phyloP scores from a whole-genome alignment of 164 flowering plant species.

The Cinnamomum chago region DNA sequence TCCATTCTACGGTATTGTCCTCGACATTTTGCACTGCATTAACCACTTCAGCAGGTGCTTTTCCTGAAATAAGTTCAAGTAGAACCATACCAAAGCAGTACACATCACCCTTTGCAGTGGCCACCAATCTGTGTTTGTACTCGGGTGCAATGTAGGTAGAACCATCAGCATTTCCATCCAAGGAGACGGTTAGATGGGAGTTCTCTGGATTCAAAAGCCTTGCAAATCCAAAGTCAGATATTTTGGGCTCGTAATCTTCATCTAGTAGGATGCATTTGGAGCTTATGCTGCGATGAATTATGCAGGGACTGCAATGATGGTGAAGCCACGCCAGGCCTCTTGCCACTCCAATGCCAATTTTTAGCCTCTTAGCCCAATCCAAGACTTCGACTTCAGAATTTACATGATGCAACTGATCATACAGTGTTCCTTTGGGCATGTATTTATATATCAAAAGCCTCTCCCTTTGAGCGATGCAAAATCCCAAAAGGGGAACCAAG shows the following conservation, averaged over 20 bases:
- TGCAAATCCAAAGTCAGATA: conserved; percentile 18
- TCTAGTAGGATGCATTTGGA: conserved; percentile 19
- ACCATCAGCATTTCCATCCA: conserved; percentile 5
- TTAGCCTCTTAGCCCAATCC: conserved; percentile 21
- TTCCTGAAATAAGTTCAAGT: conserved; percentile 45
- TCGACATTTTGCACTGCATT: conserved; percentile 47
- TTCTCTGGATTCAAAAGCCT: conserved; percentile 14
- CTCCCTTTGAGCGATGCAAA: conserved; percentile 12
- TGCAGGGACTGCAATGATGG: conserved; percentile 11
- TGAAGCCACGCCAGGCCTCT: conserved; percentile 25
- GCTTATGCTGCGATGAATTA: conserved; percentile 16
- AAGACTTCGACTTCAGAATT: conserved; percentile 7
- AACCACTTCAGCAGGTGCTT: conserved; percentile 44
- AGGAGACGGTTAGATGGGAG: conserved; percentile 7
- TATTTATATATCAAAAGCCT: conserved; percentile 16
- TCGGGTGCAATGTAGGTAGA: conserved; percentile 49
- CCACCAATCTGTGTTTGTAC: conserved; percentile 28
- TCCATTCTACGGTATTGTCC: conserved; percentile 67
- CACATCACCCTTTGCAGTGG: conserved; percentile 18
- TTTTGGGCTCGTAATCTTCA: conserved; percentile 19
- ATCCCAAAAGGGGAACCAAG: conserved; percentile 27
- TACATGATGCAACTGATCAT: conserved; percentile 7
- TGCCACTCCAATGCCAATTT: conserved; percentile 19
- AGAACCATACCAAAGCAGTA: conserved; percentile 19
- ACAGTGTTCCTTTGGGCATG: conserved; percentile 16